Base-by-base conservation (phyloP, 768 basidiomycete genomes). In the Symmetrospora coprosmae region DNA sequence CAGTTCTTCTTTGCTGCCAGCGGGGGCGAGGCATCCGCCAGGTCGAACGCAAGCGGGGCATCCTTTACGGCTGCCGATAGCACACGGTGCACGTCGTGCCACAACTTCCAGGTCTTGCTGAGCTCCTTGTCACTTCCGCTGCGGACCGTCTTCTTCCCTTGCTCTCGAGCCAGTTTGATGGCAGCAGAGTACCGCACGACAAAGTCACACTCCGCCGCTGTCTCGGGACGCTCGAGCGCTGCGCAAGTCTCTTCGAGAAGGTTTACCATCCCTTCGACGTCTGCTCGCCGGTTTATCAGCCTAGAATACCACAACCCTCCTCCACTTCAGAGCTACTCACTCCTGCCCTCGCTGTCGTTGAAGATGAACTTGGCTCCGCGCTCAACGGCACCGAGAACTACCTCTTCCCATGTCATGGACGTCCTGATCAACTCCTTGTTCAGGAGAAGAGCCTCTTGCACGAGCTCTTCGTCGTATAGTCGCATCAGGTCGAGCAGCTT, bases 391-490 rank as follows among this genome's bases (percentile, higher is more conserved):
- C 33, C 25, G 28, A 35, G 43, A 33, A 58, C 59, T 8, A 39
- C 17, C 33, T 63, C 62, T 37, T 41, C 52, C 43, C 52, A 48
- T 1, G 43, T 35, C 30, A 63, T 59, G 11, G 58, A 33, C 9
- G 38, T 43, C 23, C 55, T 37, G 4, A 55, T 35, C 2, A 63
- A 45, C 45, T 63, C 62, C 13, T 23, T 14, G 31, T 37, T 53
- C 17, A 63, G 39, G 4, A 48, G 19, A 17, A 62, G 40, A 8
- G 61, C 40, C 27, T 63, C 51, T 39, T 59, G 27, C 1, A 63
- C 55, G 17, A 63, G 47, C 19, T 25, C 21, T 5, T 58, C 52
- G 28, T 63, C 41, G 13, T 48, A 46, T 4, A 48, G 13, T 25
- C 50, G 30, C 37, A 63, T 49, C 7, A 37, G 11, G 43, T 63